phyloP scores from a whole-genome alignment of 192 early-diverging fungal genomes.

The Backusella macrospora region DNA sequence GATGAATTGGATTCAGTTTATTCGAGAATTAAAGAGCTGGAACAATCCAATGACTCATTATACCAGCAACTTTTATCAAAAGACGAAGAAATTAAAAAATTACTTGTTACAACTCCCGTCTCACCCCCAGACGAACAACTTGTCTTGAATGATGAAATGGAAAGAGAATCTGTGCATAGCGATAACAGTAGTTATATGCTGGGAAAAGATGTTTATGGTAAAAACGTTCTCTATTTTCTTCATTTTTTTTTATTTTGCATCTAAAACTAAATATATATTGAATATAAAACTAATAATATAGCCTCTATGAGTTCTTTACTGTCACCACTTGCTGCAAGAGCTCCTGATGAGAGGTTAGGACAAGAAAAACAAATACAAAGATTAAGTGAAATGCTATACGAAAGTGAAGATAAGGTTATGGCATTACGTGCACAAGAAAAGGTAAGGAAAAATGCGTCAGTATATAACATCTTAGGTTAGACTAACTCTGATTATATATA shows the following conservation, averaged over 20 bases:
- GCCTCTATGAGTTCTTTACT: slow-evolving; percentile 30
- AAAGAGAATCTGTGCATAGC: background rate
- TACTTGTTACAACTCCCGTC: slow-evolving; percentile 11
- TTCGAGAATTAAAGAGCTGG: background rate
- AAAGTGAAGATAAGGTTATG: slow-evolving; percentile 55
- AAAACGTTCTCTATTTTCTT: too few relatives aligned
- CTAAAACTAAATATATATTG: background rate
- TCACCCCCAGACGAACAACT: slow-evolving; percentile 13
- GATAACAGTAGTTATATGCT: slow-evolving; percentile 13
- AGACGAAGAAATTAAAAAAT: slow-evolving; percentile 11
- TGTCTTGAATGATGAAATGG: slow-evolving; percentile 12
- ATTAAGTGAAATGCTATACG: slow-evolving; percentile 57
- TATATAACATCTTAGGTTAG: background rate
- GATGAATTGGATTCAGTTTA: background rate
- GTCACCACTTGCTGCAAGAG: slow-evolving; percentile 13
- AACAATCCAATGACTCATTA: background rate
- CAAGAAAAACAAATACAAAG: slow-evolving; percentile 50
- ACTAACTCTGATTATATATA: background rate
- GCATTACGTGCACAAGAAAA: slow-evolving; percentile 56
- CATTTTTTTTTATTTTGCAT: background rate
- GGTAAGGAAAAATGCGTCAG: slow-evolving; percentile 31
- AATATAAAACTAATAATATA: too few relatives aligned
- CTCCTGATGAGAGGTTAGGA: background rate
- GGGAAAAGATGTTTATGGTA: slow-evolving; percentile 6
- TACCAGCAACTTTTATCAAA: slow-evolving; percentile 4